Evolutionary conservation across 768 basidiomycete species (phyloP), one percentile per base, ranked within the genome.

Genomic region (Lentinula raphanica): DNA sequence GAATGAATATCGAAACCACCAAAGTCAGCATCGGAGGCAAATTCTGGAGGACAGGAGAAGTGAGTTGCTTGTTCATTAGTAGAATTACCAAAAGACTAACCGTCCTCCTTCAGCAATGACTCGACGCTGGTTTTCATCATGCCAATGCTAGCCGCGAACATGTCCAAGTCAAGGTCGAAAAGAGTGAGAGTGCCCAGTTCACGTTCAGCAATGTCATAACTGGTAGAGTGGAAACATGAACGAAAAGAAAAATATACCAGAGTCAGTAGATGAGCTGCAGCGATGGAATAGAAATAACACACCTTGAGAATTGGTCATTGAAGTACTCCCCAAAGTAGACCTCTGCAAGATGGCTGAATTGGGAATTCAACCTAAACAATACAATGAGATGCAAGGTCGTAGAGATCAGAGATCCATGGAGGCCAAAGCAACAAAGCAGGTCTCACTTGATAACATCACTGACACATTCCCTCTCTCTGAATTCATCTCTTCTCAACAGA

Each of bases 401-500:
- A 6, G 15, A 42, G 23, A 21, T 21, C 6, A 21, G 15, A 42
- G n/a, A n/a, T n/a, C 19, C 3, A 21, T 25, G 51, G 27, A 15
- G 46, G 28, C 58, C 1, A 53, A 19, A 9, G 17, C 21, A 8
- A n/a, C n/a, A n/a, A n/a, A n/a, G n/a, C n/a, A n/a, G n/a, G n/a
- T 75, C 88, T 58, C 66, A 95, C 95, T 90, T 94, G 63, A 81
- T 77, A 42, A 98, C 78, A 67, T 98, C 97, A 64, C 80, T 87
- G 19, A 92, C 92, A 70, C 95, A 98, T 66, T 98, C 96, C 74
- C 88, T 82, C 71, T 94, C 95, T 23, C 88, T 82, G 75, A 99
- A 95, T 69, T 94, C 95, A 64, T 98, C 93, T 46, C 86, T 80
- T 42, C 89, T 79, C 3, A 98, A 74, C 25, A 90, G 77, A 48